Percentiles rank a stretch among this genome's conserved stretches.
Conservation (phyloP, 2,329 filamentous ascomycete genomes). For the Fusarium scirpi region DNA sequence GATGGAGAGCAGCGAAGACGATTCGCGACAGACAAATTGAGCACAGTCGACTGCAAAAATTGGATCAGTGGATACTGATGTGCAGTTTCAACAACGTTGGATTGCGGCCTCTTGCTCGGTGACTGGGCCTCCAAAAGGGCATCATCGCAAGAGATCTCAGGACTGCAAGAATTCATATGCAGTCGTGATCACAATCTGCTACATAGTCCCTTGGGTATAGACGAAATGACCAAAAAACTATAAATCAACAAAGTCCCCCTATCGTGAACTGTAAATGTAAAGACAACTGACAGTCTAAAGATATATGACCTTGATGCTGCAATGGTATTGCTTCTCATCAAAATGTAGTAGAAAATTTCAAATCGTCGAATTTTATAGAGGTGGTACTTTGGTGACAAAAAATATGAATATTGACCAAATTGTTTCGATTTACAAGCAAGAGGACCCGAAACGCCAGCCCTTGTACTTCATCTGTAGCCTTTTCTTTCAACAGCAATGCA, state of each 20-base stretch:
- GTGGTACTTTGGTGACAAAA: slow-evolving; percentile 16
- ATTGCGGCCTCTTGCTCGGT: slow-evolving; percentile 31
- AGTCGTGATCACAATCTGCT: slow-evolving; percentile 50
- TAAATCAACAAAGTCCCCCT: slow-evolving; percentile 18
- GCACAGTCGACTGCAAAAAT: slow-evolving; percentile 43
- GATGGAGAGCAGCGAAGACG: slow-evolving; percentile 30
- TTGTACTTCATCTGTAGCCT: slow-evolving; percentile 41
- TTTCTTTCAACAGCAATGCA: slow-evolving; percentile 41
- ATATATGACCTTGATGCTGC: background rate
- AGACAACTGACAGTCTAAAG: background rate
- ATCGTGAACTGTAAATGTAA: background rate
- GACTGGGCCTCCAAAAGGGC: slow-evolving; percentile 14
- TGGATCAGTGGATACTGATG: slow-evolving; percentile 34
- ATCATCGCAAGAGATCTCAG: slow-evolving; percentile 25
- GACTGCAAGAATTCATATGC: slow-evolving; percentile 32
- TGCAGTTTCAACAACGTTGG: slow-evolving; percentile 29
- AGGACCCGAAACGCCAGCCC: slow-evolving; percentile 45
- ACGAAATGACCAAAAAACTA: slow-evolving; percentile 51
- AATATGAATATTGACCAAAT: slow-evolving; percentile 39
- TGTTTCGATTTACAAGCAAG: slow-evolving; percentile 43
- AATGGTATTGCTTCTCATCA: too few relatives aligned
- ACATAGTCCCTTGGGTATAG: slow-evolving; percentile 53
- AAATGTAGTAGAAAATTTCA: background rate
- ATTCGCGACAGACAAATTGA: slow-evolving; percentile 29
- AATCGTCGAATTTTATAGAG: background rate